Evolutionary conservation across 164 flowering plant genomes (phyloP).

Genomic region (Umbellularia californica): DNA sequence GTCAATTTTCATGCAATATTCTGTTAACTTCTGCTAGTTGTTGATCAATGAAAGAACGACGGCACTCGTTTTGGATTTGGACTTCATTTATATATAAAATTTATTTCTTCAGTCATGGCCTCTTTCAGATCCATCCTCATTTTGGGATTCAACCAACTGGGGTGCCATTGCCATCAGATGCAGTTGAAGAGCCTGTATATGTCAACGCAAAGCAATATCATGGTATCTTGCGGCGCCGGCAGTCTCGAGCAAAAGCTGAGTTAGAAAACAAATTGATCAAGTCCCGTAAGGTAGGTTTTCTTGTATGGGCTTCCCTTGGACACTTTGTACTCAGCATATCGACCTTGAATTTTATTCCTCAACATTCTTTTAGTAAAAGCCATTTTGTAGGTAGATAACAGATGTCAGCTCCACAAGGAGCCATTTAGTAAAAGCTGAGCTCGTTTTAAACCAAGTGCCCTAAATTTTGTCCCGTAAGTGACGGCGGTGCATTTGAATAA

Average conservation of each 20-base stretch:
- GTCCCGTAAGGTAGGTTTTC: conserved; percentile 50
- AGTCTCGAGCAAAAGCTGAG: conserved; percentile 82
- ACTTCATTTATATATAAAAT: neutral
- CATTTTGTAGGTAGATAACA: neutral
- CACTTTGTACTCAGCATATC: neutral
- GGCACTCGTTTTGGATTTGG: neutral
- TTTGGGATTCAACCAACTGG: conserved; percentile 72
- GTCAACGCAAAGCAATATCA: conserved; percentile 87
- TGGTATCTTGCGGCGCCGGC: conserved; percentile 73
- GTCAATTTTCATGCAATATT: neutral
- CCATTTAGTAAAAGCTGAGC: too few relatives aligned
- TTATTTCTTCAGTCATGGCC: conserved; percentile 1
- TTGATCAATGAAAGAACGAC: neutral
- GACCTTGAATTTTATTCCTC: neutral
- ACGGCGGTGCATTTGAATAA: too few relatives aligned
- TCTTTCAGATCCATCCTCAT: conserved; percentile 64
- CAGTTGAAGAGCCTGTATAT: conserved; percentile 80
- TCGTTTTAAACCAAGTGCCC: too few relatives aligned
- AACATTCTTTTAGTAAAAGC: neutral
- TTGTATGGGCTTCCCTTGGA: neutral
- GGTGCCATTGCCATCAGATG: conserved; percentile 71
- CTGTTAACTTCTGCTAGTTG: neutral
- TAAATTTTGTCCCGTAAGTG: too few relatives aligned
- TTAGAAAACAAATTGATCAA: conserved; percentile 57
- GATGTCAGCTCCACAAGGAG: neutral